Base-by-base conservation (phyloP, 768 basidiomycete species). In the Trametes cingulata region DNA sequence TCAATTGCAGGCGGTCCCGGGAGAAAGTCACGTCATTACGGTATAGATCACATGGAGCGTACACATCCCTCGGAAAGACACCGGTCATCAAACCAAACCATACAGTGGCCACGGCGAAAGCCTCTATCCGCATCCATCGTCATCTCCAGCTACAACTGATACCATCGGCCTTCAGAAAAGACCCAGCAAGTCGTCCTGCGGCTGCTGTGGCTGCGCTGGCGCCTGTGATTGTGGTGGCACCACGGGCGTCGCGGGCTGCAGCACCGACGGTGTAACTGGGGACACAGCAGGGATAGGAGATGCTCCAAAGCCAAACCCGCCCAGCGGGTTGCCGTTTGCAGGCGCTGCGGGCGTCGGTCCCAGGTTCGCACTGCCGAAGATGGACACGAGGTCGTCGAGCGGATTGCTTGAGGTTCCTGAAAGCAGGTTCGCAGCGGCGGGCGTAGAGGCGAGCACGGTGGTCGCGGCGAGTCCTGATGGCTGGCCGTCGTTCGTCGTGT, bases 351-450 rank as follows among this genome's bases (percentile, higher is more conserved):
- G 58, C 12, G 59, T 67, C 29, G 69, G 70, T 55, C 67, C 69
- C 20, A 74, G 73, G 62, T 76, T 71, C 63, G 77, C 69, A 68
- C 76, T 68, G 15, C 92, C 93, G 71, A 97, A 97, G 65, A 97
- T 91, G 8, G 93, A 95, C 22, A 95, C 93, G 12, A 97, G 81
- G 71, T 97, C 94, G 72, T 96, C 94, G 43, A 96, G 78, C 1
- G 95, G 95, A 71, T 97, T 97, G 60, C 82, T 82, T 14, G 93
- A 93, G 24, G 90, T 88, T 5, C 90, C 90, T 2, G 87, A 80
- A 15, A 94, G 79, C 27, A 92, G 79, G 63, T 81, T 91, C 17
- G 85, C 86, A 5, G 87, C 87, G 19, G 88, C 88, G 3, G 91
- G 84, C 10, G 88, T 85, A 36, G 86, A 80, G 24, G 89, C 78